phyloP scores from a whole-genome alignment of 345 rosid genomes.

The Sonneratia caseolaris region DNA sequence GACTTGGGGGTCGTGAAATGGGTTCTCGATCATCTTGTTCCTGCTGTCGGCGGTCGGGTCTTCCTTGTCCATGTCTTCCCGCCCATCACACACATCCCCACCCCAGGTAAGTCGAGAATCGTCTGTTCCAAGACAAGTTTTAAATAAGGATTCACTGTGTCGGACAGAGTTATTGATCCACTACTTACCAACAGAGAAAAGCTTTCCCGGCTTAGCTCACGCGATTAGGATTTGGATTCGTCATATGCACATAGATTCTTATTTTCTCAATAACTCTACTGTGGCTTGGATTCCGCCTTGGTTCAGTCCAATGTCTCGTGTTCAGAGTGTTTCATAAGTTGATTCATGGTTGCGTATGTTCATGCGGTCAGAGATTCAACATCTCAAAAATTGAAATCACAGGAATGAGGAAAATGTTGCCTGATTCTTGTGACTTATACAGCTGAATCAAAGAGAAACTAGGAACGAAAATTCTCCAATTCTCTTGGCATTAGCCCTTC shows the following conservation, averaged over 20 bases:
- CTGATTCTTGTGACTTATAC: too few relatives aligned
- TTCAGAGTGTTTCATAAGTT: not conserved
- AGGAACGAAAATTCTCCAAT: too few relatives aligned
- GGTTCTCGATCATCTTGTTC: slow-evolving; percentile 42
- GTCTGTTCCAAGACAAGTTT: not conserved
- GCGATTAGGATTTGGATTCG: not conserved
- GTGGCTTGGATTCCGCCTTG: not conserved
- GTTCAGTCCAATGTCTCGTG: not conserved
- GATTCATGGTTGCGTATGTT: not conserved
- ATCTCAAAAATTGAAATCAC: too few relatives aligned
- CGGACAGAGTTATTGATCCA: too few relatives aligned
- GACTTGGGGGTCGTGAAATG: slow-evolving; percentile 45
- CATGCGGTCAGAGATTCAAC: too few relatives aligned
- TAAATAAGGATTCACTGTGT: too few relatives aligned
- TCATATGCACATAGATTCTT: not conserved
- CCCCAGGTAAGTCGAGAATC: slow-evolving; percentile 33
- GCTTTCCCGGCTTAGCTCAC: not conserved
- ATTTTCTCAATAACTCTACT: not conserved
- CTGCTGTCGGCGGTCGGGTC: slow-evolving; percentile 33
- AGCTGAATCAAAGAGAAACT: too few relatives aligned
- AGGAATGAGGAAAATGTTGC: not conserved
- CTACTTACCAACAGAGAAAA: too few relatives aligned
- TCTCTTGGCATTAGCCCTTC: not conserved
- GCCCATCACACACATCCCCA: slow-evolving; percentile 38
- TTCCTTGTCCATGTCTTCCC: slow-evolving; percentile 54